Evolutionary conservation across 306 rosid species (phyloP).

Genomic region (Prunus salicina): DNA sequence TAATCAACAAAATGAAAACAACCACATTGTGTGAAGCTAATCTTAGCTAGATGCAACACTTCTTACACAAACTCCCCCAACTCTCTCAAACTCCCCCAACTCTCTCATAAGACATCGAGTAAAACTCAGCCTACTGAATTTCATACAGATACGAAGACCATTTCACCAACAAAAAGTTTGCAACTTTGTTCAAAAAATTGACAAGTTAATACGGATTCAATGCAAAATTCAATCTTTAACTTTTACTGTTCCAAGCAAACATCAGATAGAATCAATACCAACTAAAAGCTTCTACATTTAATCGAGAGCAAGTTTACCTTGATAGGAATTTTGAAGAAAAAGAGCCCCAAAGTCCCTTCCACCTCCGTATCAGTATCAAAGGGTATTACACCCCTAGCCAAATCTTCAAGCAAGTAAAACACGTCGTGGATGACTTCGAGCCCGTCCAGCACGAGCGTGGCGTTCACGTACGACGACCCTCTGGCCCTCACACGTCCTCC

Average conservation of each 20-base stretch:
- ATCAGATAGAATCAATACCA: background rate
- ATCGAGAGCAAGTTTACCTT: conserved; percentile 41
- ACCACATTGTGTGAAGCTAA: background rate
- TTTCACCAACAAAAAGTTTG: background rate
- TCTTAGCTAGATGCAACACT: background rate
- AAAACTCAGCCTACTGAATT: background rate
- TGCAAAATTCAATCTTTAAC: background rate
- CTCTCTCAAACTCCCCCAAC: background rate
- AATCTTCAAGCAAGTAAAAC: conserved; percentile 70
- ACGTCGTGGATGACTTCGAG: conserved; percentile 64
- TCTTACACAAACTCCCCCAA: too few species aligned
- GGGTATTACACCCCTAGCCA: conserved; percentile 69
- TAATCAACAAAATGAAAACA: too few species aligned
- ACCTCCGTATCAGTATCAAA: conserved; percentile 64
- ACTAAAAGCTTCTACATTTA: background rate
- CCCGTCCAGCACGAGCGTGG: conserved; percentile 60
- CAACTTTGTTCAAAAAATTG: background rate
- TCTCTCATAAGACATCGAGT: background rate
- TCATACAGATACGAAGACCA: background rate
- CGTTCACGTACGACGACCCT: conserved; percentile 58
- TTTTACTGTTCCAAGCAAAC: background rate
- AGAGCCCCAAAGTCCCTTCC: conserved; percentile 57
- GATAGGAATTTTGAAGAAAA: conserved; percentile 61
- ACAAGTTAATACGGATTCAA: background rate
- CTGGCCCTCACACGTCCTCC: conserved; percentile 65